These are phyloP conservation scores for Colletotrichum truncatum DNA, from an alignment of 2,329 filamentous ascomycete species.

Conservation along the genomic window DNA sequence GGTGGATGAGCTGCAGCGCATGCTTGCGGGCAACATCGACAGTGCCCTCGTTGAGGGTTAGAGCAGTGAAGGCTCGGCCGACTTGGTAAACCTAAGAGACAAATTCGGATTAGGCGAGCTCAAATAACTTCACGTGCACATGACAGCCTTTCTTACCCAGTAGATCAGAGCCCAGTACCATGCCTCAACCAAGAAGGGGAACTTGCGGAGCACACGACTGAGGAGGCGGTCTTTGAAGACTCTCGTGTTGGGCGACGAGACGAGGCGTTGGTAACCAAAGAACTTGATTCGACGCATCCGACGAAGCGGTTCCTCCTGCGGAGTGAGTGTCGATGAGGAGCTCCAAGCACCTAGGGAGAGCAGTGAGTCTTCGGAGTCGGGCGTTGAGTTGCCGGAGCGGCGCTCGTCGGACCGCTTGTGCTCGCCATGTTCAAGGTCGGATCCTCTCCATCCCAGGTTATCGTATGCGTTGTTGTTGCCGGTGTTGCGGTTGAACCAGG, in stretches of 20 bases:
- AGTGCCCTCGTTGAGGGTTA: conserved; percentile 74
- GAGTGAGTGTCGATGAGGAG: conserved; percentile 37
- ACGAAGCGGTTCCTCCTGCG: conserved; percentile 38
- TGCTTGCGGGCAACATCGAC: conserved; percentile 75
- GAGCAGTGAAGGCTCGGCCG: conserved; percentile 75
- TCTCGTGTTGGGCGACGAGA: conserved; percentile 69
- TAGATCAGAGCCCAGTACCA: conserved; percentile 84
- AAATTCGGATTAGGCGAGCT: background rate
- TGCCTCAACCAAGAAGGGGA: conserved; percentile 78
- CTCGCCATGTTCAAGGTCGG: conserved; percentile 17
- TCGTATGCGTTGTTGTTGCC: conserved; percentile 40
- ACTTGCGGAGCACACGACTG: conserved; percentile 70
- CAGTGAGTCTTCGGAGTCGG: conserved; percentile 25
- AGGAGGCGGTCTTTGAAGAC: conserved; percentile 68
- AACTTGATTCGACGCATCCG: conserved; percentile 44
- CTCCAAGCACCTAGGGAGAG: conserved; percentile 29
- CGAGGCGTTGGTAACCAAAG: conserved; percentile 43
- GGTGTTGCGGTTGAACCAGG: conserved; percentile 53
- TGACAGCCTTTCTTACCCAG: conserved; percentile 67
- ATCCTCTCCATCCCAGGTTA: conserved; percentile 28
- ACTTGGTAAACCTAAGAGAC: conserved; percentile 73
- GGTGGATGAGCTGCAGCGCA: conserved; percentile 71
- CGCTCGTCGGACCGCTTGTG: conserved; percentile 47
- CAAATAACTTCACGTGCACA: background rate
- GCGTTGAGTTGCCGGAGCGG: conserved; percentile 27